Evolutionary conservation across 1,284 basidiomycete genomes (phyloP).

Genomic region (Puccinia hordei): DNA sequence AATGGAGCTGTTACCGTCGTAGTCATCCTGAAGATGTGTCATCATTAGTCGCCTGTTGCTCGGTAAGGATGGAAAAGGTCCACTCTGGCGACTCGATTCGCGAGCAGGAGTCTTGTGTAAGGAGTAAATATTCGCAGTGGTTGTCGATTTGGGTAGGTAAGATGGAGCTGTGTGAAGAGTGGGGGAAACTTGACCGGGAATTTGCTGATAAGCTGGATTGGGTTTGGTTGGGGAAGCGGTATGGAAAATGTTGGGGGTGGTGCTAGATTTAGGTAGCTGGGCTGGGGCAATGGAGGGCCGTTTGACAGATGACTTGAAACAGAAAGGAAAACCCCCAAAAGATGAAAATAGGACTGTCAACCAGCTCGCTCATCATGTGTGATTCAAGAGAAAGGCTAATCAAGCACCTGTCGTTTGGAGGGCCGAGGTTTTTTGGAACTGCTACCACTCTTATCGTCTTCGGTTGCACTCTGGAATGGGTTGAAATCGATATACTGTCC

Average conservation of each 20-base stretch:
- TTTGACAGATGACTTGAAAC: conserved; percentile 24
- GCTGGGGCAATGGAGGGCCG: conserved; percentile 20
- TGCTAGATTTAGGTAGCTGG: conserved; percentile 21
- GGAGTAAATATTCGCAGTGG: conserved; percentile 41
- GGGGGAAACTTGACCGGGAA: conserved; percentile 9
- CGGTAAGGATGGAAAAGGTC: conserved; percentile 29
- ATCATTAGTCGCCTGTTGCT: conserved; percentile 1
- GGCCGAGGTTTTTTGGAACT: conserved; percentile 29
- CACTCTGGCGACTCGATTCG: conserved; percentile 30
- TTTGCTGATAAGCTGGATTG: conserved; percentile 9
- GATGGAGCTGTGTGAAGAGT: conserved; percentile 33
- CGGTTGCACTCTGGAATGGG: conserved; percentile 64
- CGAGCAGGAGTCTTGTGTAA: conserved; percentile 26
- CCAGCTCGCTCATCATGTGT: neutral
- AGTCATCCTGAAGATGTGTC: conserved; percentile 29
- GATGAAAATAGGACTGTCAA: neutral
- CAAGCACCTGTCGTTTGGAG: conserved; percentile 34
- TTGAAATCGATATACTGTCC: conserved; percentile 64
- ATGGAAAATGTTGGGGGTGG: conserved; percentile 35
- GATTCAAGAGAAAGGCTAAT: neutral
- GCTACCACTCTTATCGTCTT: conserved; percentile 58
- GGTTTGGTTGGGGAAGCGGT: neutral
- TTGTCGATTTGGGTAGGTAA: conserved; percentile 43
- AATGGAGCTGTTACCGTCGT: conserved; percentile 13
- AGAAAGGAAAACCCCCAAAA: neutral